phyloP scores from a whole-genome alignment of 2,329 filamentous ascomycete species.

The Cucurbitaria berberidis region DNA sequence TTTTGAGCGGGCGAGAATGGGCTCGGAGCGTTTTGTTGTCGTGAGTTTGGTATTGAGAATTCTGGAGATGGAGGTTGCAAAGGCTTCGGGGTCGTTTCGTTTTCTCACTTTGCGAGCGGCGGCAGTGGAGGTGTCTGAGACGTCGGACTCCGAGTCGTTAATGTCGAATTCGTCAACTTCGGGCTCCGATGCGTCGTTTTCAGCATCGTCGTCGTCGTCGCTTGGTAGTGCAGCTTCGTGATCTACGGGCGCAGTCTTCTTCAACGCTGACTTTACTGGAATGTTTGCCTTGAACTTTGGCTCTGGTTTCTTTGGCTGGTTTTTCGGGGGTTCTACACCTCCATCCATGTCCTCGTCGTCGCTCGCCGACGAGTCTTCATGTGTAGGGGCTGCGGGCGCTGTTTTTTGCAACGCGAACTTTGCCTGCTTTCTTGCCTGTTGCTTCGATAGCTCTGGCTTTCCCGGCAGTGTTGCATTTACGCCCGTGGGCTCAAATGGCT shows the following conservation, averaged over 20 bases:
- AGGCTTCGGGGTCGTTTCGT: slow-evolving; percentile 88
- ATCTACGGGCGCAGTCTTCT: slow-evolving; percentile 34
- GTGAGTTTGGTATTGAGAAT: slow-evolving; percentile 91
- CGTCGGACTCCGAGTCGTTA: slow-evolving; percentile 35
- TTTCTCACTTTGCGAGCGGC: slow-evolving; percentile 67
- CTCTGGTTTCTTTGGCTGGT: slow-evolving; percentile 24
- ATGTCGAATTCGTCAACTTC: slow-evolving; percentile 44
- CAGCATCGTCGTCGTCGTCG: slow-evolving; percentile 21
- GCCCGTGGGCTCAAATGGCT: slow-evolving; percentile 39
- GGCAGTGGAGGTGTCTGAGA: slow-evolving; percentile 43
- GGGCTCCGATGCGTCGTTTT: slow-evolving; percentile 39
- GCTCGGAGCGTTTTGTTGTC: slow-evolving; percentile 80
- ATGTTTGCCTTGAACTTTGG: slow-evolving; percentile 31
- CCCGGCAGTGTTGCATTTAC: slow-evolving; percentile 28
- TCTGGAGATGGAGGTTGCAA: slow-evolving; percentile 91
- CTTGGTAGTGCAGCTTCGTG: slow-evolving; percentile 37
- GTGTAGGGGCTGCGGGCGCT: slow-evolving; percentile 15
- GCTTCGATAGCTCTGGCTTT: slow-evolving; percentile 13
- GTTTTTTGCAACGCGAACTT: slow-evolving; percentile 25
- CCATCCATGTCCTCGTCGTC: slow-evolving; percentile 6
- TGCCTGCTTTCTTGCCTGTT: slow-evolving; percentile 24
- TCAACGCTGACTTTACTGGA: slow-evolving; percentile 26
- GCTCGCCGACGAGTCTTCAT: slow-evolving; percentile 17
- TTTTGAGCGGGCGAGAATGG: slow-evolving; percentile 85
- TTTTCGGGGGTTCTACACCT: slow-evolving; percentile 7